Evolutionary conservation across 257 asterid genomes (phyloP).

Genomic region (Ophiorrhiza pumila): DNA sequence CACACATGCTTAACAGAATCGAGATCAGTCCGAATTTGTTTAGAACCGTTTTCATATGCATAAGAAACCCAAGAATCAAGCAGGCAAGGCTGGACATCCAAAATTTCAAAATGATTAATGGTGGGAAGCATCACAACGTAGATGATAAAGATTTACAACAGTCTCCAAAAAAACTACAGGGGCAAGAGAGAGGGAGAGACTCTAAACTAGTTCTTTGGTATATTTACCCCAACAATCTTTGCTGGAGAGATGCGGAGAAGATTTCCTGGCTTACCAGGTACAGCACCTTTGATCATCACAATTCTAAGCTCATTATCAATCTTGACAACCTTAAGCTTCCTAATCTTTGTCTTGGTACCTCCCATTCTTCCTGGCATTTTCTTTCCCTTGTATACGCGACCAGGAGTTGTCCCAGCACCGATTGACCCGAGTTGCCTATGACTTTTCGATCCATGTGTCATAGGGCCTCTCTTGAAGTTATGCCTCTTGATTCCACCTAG

Average conservation of each 20-base stretch:
- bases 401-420: slow-evolving; percentile 98
- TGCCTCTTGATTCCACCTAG: slow-evolving; percentile 98
- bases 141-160: not conserved
- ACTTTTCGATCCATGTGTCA: slow-evolving; percentile 98
- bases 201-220: slow-evolving; percentile 54
- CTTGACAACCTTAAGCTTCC: slow-evolving; percentile 81
- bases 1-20: no score
- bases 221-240: slow-evolving; percentile 84
- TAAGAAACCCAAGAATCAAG: not conserved
- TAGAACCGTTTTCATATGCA: no score
- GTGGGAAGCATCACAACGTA: not conserved
- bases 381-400: slow-evolving; percentile 87
- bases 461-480: slow-evolving; percentile 84
- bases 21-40: no score
- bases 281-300: slow-evolving; percentile 85
- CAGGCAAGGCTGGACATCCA: not conserved
- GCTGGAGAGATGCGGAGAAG: slow-evolving; percentile 94
- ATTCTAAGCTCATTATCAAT: slow-evolving; percentile 74
- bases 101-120: not conserved
- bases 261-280: slow-evolving; percentile 98
- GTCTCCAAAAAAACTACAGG: slow-evolving; percentile 2
- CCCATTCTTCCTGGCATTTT: slow-evolving; percentile 99
- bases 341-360: slow-evolving; percentile 72
- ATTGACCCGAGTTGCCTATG: slow-evolving; percentile 89
- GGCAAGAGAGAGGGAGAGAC: not conserved